These are phyloP conservation scores for Beauveria scarabaeidicola DNA, from an alignment of 2,329 filamentous ascomycete genomes.

Conservation along the genomic window DNA sequence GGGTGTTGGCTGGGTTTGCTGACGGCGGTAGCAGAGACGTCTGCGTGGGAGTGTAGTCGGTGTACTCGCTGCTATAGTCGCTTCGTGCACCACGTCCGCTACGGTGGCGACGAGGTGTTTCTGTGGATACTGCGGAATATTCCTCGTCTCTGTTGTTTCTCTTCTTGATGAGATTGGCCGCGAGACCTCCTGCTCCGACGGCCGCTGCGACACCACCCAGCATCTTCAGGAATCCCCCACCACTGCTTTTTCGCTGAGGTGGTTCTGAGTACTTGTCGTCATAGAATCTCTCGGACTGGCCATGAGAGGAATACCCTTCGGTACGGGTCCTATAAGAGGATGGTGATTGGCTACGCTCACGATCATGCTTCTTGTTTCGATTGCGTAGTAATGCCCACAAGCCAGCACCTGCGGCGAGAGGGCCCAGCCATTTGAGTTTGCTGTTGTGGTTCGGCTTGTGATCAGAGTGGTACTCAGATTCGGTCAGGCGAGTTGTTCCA, in stretches of 20 bases:
- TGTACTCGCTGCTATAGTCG: constrained; percentile 45
- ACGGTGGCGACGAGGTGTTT: constrained; percentile 46
- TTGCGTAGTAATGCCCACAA: constrained; percentile 37
- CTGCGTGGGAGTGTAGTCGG: constrained; percentile 21
- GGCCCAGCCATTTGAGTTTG: constrained; percentile 39
- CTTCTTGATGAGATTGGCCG: constrained; percentile 49
- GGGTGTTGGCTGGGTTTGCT: constrained; percentile 35
- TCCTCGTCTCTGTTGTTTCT: constrained; percentile 48
- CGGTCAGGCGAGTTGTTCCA: constrained; percentile 30
- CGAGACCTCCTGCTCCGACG: constrained; percentile 53
- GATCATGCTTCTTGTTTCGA: constrained; percentile 32
- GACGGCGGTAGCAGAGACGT: constrained; percentile 41
- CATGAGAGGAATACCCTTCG: constrained; percentile 44
- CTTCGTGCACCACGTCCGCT: constrained; percentile 34
- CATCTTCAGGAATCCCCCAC: constrained; percentile 52
- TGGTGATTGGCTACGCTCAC: constrained; percentile 30
- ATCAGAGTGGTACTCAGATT: constrained; percentile 31
- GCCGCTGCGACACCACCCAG: constrained; percentile 52
- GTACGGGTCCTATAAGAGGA: constrained; percentile 31
- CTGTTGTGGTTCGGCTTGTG: constrained; percentile 24
- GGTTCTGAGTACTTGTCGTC: constrained; percentile 59
- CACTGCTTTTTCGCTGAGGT: constrained; percentile 28
- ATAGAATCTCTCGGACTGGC: constrained; percentile 48
- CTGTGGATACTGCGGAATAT: constrained; percentile 54
- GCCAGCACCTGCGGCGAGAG: constrained; percentile 44